Conservation (phyloP, 176 grass and related monocot genomes). For the Eleusine coracana region DNA sequence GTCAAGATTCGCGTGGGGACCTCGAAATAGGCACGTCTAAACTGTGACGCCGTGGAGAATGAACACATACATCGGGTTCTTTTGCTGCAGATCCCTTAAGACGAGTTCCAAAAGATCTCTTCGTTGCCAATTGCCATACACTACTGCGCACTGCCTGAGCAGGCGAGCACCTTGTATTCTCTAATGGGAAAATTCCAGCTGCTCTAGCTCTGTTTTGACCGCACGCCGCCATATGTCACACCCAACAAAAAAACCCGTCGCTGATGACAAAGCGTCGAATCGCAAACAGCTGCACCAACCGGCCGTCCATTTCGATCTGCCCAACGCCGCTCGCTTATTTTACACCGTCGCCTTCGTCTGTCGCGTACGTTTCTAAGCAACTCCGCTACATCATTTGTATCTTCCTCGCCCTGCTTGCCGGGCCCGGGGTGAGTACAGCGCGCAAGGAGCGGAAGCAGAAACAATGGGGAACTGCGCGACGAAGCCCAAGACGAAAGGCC, state of each 20-base stretch:
- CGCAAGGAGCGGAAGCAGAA: background rate
- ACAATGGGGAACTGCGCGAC: slow-evolving; percentile 43
- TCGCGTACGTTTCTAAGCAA: background rate
- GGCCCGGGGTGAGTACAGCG: background rate
- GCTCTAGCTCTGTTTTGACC: too few species aligned
- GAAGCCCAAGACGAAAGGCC: slow-evolving; percentile 40
- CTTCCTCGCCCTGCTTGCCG: background rate
- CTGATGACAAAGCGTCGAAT: slow-evolving; percentile 17
- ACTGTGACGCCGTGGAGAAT: background rate
- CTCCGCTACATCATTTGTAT: background rate
- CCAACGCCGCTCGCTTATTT: background rate
- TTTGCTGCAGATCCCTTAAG: background rate
- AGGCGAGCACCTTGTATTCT: too few species aligned
- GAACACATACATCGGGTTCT: too few species aligned
- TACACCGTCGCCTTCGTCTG: slow-evolving; percentile 13
- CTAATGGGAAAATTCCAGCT: background rate
- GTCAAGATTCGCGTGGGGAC: background rate
- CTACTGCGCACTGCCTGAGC: background rate
- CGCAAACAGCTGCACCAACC: background rate
- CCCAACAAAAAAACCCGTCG: slow-evolving; percentile 6
- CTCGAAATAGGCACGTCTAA: background rate
- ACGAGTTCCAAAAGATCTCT: background rate
- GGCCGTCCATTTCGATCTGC: background rate
- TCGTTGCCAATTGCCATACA: background rate
- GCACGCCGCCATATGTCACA: background rate